Evolutionary conservation across 495 filamentous ascomycete genomes (phyloP), one percentile per base, ranked within the genome.

Genomic region (Glarea lozoyensis): DNA sequence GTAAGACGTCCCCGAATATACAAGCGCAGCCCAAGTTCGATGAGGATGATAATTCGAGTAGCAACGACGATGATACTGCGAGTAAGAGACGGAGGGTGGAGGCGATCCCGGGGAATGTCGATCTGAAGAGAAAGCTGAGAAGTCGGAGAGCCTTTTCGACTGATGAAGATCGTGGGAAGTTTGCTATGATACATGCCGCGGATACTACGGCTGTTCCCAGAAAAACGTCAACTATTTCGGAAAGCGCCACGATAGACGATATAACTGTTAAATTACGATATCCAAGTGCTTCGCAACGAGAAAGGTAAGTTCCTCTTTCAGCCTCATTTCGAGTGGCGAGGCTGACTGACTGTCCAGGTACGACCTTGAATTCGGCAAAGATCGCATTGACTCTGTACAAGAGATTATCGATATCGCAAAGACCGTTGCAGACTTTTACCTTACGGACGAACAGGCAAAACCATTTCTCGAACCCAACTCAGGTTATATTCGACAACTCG

Each of bases 381-480:
- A 92, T 30, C 75, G 92, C 53, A 95, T 94, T 64, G 80, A 86
- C 49, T 82, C 88, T 4, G 63, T 89, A 43, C 76, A 82, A 52
- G 92, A 97, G 49, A 95, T 96, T 47, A 68, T 82, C 41, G 72
- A 81, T 37, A 82, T 86, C 11, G 78, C 94, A 36, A 76, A 87
- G 44, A 71, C 73, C 19, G 81, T 94, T 18, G 71, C 77, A 18
- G 69, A 76, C 22, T 72, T 79, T 54, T 94, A 94, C 61, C 72
- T 94, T 18, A 79, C 81, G 15, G 66, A 75, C 10, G 72, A 75
- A 16, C 66, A 85, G 48, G 69, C 73, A 12, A 69, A 76, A 22
- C 61, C 68, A 33, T 84, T 94, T 48, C 73, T 78, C 43, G 71
- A 92, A 52, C 84, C 86, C 35, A 75, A 75, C 44, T 78, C 67